These are phyloP conservation scores for Pterocarpus santalinus DNA, from an alignment of 306 rosid genomes.

Conservation along the genomic window DNA sequence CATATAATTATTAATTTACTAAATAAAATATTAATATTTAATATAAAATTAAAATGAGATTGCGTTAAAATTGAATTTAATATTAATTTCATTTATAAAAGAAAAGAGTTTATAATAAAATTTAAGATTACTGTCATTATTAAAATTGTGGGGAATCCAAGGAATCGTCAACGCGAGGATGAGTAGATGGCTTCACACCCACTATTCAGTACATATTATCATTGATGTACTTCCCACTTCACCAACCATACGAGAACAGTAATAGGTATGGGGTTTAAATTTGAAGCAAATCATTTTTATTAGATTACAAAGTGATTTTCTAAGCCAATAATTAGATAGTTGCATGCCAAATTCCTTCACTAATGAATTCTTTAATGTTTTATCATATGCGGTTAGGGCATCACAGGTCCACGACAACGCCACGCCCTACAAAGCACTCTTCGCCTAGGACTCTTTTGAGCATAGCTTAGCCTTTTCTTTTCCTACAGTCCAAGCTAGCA, in stretches of 20 bases:
- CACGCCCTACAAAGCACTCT: constrained; percentile 61
- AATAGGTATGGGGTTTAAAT: constrained; percentile 39
- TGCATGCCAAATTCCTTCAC: constrained; percentile 53
- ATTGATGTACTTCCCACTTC: constrained; percentile 63
- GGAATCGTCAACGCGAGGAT: constrained; percentile 53
- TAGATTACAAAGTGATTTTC: constrained; percentile 43
- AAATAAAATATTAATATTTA: background rate
- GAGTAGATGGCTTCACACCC: constrained; percentile 68
- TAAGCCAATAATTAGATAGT: constrained; percentile 47
- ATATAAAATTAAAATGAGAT: background rate
- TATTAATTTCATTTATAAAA: background rate
- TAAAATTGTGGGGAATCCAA: constrained; percentile 47
- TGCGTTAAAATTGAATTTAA: background rate
- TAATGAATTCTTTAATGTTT: constrained; percentile 44
- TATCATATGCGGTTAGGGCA: constrained; percentile 46
- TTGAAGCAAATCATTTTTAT: constrained; percentile 52
- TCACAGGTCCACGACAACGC: constrained; percentile 50
- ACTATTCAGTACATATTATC: constrained; percentile 54
- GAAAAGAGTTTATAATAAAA: background rate
- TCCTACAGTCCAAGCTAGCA: constrained; percentile 61
- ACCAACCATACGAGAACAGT: constrained; percentile 57
- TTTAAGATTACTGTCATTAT: constrained; percentile 52
- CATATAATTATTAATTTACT: background rate
- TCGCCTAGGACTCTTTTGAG: constrained; percentile 58
- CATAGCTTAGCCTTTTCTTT: constrained; percentile 81